Evolutionary conservation across 768 basidiomycete species (phyloP).

Genomic region (Vishniacozyma victoriae): DNA sequence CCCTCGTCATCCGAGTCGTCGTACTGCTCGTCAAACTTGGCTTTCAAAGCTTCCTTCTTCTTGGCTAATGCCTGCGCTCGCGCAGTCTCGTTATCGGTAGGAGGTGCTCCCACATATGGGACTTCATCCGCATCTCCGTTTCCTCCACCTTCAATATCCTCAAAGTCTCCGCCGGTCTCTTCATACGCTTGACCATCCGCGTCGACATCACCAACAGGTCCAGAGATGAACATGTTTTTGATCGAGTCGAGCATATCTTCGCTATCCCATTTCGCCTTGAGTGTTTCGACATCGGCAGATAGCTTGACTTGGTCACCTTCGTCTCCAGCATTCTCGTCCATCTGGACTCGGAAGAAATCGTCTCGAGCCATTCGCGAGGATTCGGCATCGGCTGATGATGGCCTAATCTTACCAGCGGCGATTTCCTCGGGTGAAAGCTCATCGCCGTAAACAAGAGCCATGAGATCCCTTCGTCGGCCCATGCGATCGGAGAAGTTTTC

Average conservation of each 20-base stretch:
- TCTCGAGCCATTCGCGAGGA: conserved; percentile 47
- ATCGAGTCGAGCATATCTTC: conserved; percentile 81
- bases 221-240: conserved; percentile 84
- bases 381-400: conserved; percentile 36
- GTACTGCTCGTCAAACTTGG: conserved; percentile 94
- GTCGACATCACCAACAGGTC: conserved; percentile 45
- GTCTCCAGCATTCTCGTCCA: conserved; percentile 30
- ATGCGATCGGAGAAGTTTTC: conserved; percentile 51
- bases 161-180: conserved; percentile 46
- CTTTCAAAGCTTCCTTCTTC: conserved; percentile 86
- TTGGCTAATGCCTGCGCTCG: conserved; percentile 56
- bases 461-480: conserved; percentile 64
- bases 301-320: conserved; percentile 65
- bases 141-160: conserved; percentile 45
- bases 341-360: conserved; percentile 63
- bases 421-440: conserved; percentile 66
- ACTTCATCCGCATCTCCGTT: conserved; percentile 49
- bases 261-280: conserved; percentile 70
- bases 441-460: conserved; percentile 72
- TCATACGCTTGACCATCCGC: conserved; percentile 45
- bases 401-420: conserved; percentile 49
- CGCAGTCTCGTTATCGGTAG: conserved; percentile 40
- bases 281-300: conserved; percentile 50
- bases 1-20: conserved; percentile 60
- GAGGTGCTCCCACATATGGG: conserved; percentile 48